Percentiles rank a stretch among this genome's conserved stretches.
These are phyloP conservation scores for Helicostylum pulchrum DNA, from an alignment of 192 early-diverging fungal species.

Conservation along the genomic window DNA sequence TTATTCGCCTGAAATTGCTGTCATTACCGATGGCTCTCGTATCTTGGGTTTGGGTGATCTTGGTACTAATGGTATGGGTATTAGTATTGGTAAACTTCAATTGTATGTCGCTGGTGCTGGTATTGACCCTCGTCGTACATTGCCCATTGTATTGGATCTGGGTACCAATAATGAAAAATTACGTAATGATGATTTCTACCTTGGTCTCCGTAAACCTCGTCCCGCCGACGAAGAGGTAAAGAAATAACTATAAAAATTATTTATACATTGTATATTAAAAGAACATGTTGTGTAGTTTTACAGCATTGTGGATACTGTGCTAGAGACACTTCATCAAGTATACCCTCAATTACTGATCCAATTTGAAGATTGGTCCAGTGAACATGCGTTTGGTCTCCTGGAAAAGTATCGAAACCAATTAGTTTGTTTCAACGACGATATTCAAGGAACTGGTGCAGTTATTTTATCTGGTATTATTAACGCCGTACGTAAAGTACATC, in stretches of 20 bases:
- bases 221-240: conserved; percentile 50
- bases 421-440: conserved; percentile 94
- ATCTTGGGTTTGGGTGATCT: conserved; percentile 95
- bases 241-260: background rate
- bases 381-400: conserved; percentile 84
- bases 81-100: conserved; percentile 93
- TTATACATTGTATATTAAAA: too few relatives aligned
- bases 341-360: conserved; percentile 89
- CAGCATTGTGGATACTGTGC: conserved; percentile 79
- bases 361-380: conserved; percentile 95
- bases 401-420: conserved; percentile 74
- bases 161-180: conserved; percentile 86
- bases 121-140: conserved; percentile 79
- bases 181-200: conserved; percentile 85
- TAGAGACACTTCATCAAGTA: conserved; percentile 61
- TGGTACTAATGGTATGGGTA: conserved; percentile 94
- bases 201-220: conserved; percentile 72
- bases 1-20: conserved; percentile 74
- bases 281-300: conserved; percentile 52
- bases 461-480: conserved; percentile 92
- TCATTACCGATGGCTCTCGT: conserved; percentile 92
- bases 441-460: conserved; percentile 92
- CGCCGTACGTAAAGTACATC: conserved; percentile 60
- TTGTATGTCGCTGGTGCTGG: conserved; percentile 86
- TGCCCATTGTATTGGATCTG: conserved; percentile 90